phyloP scores from a whole-genome alignment of 441 rosid species.

The Melastoma candidum region DNA sequence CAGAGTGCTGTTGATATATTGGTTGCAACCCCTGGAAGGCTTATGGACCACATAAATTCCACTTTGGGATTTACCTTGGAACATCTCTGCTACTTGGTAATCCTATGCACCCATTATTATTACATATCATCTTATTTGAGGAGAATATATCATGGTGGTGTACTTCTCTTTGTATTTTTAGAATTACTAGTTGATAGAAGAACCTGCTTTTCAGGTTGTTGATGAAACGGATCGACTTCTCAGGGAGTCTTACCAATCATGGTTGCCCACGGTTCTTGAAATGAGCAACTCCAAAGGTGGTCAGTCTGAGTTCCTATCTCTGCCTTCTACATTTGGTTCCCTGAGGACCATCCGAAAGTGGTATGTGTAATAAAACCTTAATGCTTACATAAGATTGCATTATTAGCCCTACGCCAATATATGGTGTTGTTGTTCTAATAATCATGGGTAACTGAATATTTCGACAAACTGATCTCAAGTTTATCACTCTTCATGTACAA shows the following conservation, averaged over 20 bases:
- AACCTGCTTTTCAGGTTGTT: conserved; percentile 53
- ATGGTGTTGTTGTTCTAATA: too few relatives aligned
- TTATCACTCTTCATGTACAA: too few relatives aligned
- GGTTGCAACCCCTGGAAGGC: conserved; percentile 97
- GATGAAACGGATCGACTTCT: conserved; percentile 95
- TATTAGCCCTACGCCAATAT: too few relatives aligned
- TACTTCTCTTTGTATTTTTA: conserved; percentile 2
- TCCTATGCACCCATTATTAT: conserved; percentile 5
- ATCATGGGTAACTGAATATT: too few relatives aligned
- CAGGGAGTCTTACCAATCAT: conserved; percentile 89
- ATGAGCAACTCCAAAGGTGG: conserved; percentile 34
- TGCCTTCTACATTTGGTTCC: conserved; percentile 45
- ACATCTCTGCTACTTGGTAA: conserved; percentile 90
- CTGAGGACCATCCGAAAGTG: conserved; percentile 67
- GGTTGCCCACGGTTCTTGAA: conserved; percentile 90
- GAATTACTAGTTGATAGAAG: conserved; percentile 15
- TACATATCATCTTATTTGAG: too few relatives aligned
- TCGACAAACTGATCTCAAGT: too few relatives aligned
- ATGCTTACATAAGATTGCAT: too few relatives aligned
- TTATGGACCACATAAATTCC: conserved; percentile 82
- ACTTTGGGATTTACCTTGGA: conserved; percentile 88
- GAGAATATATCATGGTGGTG: too few relatives aligned
- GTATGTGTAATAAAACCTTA: conserved; percentile 31
- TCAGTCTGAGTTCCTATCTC: conserved; percentile 23
- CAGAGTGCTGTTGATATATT: conserved; percentile 82